phyloP scores from a whole-genome alignment of 441 rosid species.

The Euphorbia schlechtendalii region DNA sequence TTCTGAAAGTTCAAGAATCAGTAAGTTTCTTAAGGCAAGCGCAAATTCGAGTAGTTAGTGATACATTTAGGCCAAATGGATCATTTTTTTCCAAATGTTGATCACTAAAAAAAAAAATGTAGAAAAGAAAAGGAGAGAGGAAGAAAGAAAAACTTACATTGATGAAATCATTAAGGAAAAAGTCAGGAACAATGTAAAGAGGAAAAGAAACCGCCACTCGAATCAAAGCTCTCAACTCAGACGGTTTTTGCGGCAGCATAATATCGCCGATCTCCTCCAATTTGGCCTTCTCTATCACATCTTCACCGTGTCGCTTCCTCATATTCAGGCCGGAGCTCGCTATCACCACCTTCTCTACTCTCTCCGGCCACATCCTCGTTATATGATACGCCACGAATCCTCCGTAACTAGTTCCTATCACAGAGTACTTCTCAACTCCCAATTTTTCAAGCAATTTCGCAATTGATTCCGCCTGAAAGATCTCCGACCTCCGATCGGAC shows the following conservation, averaged over 20 bases:
- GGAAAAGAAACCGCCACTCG: conserved; percentile 34
- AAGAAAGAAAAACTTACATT: conserved; percentile 30
- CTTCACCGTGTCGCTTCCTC: conserved; percentile 43
- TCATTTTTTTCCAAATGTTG: too few relatives aligned
- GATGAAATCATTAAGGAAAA: conserved; percentile 47
- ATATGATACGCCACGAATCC: conserved; percentile 72
- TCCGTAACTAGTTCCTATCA: conserved; percentile 81
- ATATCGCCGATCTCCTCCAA: conserved; percentile 46
- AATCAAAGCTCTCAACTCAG: conserved; percentile 45
- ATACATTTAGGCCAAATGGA: too few relatives aligned
- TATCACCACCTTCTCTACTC: conserved; percentile 68
- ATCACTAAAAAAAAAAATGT: background rate
- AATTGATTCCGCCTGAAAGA: conserved; percentile 55
- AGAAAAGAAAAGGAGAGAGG: background rate
- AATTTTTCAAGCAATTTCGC: conserved; percentile 45
- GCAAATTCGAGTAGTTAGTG: too few relatives aligned
- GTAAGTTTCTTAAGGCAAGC: too few relatives aligned
- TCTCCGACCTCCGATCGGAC: conserved; percentile 53
- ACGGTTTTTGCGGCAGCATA: conserved; percentile 56
- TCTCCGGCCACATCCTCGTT: conserved; percentile 66
- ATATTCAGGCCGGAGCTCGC: conserved; percentile 75
- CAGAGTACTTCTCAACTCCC: conserved; percentile 38
- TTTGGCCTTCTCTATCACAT: conserved; percentile 40
- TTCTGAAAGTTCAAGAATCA: too few relatives aligned
- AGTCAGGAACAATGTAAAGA: conserved; percentile 40